Percentiles rank a stretch among this genome's conserved stretches.
These are phyloP conservation scores for Mycena metata DNA, from an alignment of 768 basidiomycete genomes.

Conservation along the genomic window DNA sequence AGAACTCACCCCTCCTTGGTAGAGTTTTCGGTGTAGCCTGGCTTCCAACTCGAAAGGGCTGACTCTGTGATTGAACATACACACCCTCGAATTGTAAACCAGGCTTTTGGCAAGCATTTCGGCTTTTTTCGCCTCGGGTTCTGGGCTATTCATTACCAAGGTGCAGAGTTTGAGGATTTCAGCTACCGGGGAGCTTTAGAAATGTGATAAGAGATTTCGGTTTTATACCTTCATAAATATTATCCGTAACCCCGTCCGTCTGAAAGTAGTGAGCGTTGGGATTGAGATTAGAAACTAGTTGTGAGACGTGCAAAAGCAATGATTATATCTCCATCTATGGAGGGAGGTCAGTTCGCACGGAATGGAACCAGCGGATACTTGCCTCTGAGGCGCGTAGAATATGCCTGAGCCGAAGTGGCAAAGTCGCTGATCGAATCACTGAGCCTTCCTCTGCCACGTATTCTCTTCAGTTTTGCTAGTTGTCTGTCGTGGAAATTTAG, in stretches of 20 bases:
- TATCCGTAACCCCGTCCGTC: slow-evolving; percentile 71
- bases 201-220: background rate
- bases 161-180: slow-evolving; percentile 81
- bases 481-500: slow-evolving; percentile 53
- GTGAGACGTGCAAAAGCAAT: slow-evolving; percentile 58
- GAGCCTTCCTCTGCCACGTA: slow-evolving; percentile 51
- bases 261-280: slow-evolving; percentile 39
- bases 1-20: slow-evolving; percentile 80
- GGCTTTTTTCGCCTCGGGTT: slow-evolving; percentile 71
- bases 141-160: slow-evolving; percentile 68
- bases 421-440: slow-evolving; percentile 56
- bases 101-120: slow-evolving; percentile 81
- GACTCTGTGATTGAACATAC: slow-evolving; percentile 77
- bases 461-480: slow-evolving; percentile 66
- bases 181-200: slow-evolving; percentile 36
- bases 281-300: slow-evolving; percentile 2
- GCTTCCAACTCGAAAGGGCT: slow-evolving; percentile 86
- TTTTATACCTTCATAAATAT: slow-evolving; percentile 64
- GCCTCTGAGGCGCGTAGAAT: slow-evolving; percentile 53
- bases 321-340: slow-evolving; percentile 64
- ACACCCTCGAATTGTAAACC: slow-evolving; percentile 75
- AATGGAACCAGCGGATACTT: too few relatives aligned
- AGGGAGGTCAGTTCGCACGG: too few relatives aligned
- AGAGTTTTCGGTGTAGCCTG: slow-evolving; percentile 72
- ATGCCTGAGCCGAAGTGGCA: slow-evolving; percentile 61